A percentile compares a stretch with the other conserved stretches of the same genome.
Conservation (phyloP, 225 moss, liverwort and hornwort species). For the Sphagnum contortum region DNA sequence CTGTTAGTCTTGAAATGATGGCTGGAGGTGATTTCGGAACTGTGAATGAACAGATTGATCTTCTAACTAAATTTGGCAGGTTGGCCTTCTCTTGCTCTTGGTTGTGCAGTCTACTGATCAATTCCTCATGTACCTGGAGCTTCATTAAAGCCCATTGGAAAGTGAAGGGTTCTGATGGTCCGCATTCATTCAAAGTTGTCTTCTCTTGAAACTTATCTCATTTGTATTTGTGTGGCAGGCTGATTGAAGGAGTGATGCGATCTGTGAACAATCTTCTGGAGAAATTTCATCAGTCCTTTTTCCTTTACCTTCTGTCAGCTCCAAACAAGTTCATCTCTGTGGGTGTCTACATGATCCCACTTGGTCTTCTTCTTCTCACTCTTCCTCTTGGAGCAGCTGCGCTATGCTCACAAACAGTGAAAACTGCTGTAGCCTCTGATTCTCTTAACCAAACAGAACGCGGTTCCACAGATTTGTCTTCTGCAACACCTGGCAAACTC, state of each 20-base stretch:
- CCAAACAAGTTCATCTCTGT: slow-evolving; percentile 84
- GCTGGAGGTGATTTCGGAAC: slow-evolving; percentile 45
- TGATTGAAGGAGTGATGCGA: slow-evolving; percentile 84
- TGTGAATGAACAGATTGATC: slow-evolving; percentile 36
- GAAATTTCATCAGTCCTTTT: slow-evolving; percentile 97
- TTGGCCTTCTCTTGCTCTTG: slow-evolving; percentile 1
- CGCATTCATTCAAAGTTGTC: too few relatives aligned
- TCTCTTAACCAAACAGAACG: not conserved
- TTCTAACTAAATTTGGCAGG: slow-evolving; percentile 80
- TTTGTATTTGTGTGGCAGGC: slow-evolving; percentile 29
- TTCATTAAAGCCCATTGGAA: too few relatives aligned
- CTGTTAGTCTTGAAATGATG: slow-evolving; percentile 67
- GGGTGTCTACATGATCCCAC: slow-evolving; percentile 87
- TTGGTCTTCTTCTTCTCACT: slow-evolving; percentile 72
- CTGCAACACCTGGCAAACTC: too few relatives aligned
- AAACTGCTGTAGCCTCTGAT: not conserved
- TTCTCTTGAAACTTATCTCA: not conserved
- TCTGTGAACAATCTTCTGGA: slow-evolving; percentile 92
- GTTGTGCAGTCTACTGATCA: too few relatives aligned
- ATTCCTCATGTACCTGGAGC: not conserved
- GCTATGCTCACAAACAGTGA: slow-evolving; percentile 35
- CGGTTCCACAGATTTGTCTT: too few relatives aligned
- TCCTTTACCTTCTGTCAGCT: slow-evolving; percentile 77
- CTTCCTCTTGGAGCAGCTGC: slow-evolving; percentile 84
- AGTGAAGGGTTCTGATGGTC: too few relatives aligned